Evolutionary conservation across 805 yeast species (phyloP).

Genomic region (Hanseniaspora vineae): DNA sequence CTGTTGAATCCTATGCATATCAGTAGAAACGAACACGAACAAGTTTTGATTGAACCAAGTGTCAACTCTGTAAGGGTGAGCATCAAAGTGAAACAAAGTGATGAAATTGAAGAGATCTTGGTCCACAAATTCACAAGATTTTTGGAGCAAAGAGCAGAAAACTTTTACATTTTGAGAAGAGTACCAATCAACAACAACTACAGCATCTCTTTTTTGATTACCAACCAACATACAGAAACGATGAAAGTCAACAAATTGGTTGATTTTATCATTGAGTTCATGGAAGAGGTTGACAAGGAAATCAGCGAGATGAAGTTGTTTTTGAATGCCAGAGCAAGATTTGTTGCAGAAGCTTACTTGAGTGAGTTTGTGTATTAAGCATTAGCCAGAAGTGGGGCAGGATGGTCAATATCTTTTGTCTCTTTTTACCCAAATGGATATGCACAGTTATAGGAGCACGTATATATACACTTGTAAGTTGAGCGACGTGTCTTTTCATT

Average conservation of each 20-base stretch:
- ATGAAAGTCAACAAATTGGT: conserved; percentile 93
- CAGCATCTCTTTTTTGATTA: conserved; percentile 84
- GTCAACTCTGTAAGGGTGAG: conserved; percentile 86
- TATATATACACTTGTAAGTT: too few species aligned
- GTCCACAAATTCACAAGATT: conserved; percentile 93
- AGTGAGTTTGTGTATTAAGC: conserved; percentile 62
- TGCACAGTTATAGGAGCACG: too few species aligned
- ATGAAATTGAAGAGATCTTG: conserved; percentile 87
- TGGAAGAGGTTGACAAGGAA: conserved; percentile 98
- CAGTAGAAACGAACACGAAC: conserved; percentile 87
- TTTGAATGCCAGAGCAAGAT: conserved; percentile 94
- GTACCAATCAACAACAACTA: conserved; percentile 72
- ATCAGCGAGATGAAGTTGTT: conserved; percentile 96
- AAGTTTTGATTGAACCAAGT: conserved; percentile 84
- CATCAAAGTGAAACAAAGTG: conserved; percentile 91
- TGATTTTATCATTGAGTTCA: conserved; percentile 92
- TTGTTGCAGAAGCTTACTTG: conserved; percentile 90
- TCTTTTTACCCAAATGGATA: too few species aligned
- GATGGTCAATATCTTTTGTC: too few species aligned
- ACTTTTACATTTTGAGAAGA: conserved; percentile 83
- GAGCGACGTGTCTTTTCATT: too few species aligned
- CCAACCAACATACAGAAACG: conserved; percentile 88
- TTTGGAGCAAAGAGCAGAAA: conserved; percentile 90
- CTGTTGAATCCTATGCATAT: conserved; percentile 79
- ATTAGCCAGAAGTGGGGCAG: background rate